Base-by-base conservation (phyloP, 257 asterid species). In the Linderniella brevidens region DNA sequence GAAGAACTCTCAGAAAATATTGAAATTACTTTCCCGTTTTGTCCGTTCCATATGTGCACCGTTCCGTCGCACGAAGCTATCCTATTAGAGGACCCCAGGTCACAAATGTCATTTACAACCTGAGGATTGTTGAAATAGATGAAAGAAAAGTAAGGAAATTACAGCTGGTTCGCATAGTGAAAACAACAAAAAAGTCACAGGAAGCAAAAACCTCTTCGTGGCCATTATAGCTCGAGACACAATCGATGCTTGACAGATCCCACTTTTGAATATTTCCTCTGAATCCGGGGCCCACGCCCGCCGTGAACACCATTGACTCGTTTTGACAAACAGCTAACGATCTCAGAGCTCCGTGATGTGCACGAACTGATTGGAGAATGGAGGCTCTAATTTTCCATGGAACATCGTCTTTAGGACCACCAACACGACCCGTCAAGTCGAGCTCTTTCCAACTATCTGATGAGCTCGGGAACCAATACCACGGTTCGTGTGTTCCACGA, bases 1-100 rank as follows among this genome's bases (percentile, higher is more conserved):
- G 64, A 62, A 60, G 92, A 61, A 56, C 73, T 69, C 72, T 90
- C 98, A 49, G 96, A 67, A 64, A 84, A 78, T 47, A 78, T 62
- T 61, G 86, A 78, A 49, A 76, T 67, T 57, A 68, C 62, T 68
- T 75, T 78, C 56, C 96, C 98, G 0, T 75, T 78, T 65, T 90
- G 94, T 54, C 92, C 90, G 62, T 90, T 80, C 98, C 98, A 90
- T 59, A 90, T 55, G 53, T 90, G 96, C 39, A 90, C 77, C 17
- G 93, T 81, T 58, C 98, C 98, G 66, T 90, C 98, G 76, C 96
- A 90, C 48, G 98, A 90, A 65, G 96, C 98, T 60, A 90, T 90
- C 61, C 83, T 71, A 50, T 92, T 94, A 43, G 86, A 67, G 71
- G 93, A 76, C 16, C 82, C 70, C 64, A 85, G 65, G 50, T 71